Conservation (phyloP, 192 early-diverging fungal genomes). For the Linnemannia exigua region DNA sequence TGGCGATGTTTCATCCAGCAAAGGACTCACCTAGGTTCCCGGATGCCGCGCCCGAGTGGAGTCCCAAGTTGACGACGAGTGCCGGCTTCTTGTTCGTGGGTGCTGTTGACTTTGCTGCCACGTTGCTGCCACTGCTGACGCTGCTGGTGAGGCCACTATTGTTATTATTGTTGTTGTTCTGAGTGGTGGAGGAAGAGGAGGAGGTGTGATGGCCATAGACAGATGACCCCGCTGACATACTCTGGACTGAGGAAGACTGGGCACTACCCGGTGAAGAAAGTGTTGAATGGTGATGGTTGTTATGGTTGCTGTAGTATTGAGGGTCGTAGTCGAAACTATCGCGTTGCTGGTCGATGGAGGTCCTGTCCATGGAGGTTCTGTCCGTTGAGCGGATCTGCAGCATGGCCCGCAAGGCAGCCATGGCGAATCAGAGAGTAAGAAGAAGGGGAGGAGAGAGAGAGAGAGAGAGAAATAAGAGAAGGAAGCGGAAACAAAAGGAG, state of each 20-base stretch:
- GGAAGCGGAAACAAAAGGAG: neutral
- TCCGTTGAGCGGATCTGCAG: slow-evolving; percentile 20
- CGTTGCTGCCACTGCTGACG: neutral
- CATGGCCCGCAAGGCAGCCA: slow-evolving; percentile 40
- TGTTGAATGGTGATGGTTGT: neutral
- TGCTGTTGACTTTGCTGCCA: neutral
- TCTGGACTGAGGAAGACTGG: neutral
- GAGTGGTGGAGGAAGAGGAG: neutral
- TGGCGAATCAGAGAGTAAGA: neutral
- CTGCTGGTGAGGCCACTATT: neutral
- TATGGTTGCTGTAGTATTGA: neutral
- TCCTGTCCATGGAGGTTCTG: neutral
- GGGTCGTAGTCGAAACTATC: neutral
- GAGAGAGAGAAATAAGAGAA: neutral
- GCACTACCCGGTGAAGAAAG: neutral
- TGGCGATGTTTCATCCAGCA: neutral
- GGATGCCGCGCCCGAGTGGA: slow-evolving; percentile 65
- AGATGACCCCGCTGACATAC: neutral
- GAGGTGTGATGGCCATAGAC: slow-evolving; percentile 2
- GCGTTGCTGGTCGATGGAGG: neutral
- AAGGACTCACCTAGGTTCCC: slow-evolving; percentile 64
- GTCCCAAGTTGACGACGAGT: slow-evolving; percentile 47
- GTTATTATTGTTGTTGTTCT: neutral
- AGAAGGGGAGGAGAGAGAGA: no score
- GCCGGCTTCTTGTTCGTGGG: slow-evolving; percentile 26